Conservation (phyloP, 1,284 basidiomycete species). For the Boletus sp. region DNA sequence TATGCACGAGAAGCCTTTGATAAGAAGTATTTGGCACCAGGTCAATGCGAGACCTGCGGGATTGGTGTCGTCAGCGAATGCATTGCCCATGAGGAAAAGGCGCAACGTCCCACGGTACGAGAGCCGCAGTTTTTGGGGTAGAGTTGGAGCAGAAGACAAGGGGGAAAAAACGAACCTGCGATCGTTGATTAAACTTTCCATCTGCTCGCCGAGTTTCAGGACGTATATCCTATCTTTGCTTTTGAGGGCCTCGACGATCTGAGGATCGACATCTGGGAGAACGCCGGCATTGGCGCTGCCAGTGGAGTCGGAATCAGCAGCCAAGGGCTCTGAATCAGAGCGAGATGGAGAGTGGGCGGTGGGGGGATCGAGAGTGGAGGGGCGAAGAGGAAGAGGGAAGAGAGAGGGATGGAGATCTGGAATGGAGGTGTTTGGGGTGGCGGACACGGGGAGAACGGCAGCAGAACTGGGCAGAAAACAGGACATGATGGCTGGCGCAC, state of each 20-base stretch:
- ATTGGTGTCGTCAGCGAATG: slow-evolving; percentile 17
- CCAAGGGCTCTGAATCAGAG: slow-evolving; percentile 31
- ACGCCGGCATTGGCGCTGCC: slow-evolving; percentile 14
- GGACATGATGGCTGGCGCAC: slow-evolving; percentile 16
- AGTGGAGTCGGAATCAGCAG: slow-evolving; percentile 25
- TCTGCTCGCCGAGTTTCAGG: slow-evolving; percentile 74
- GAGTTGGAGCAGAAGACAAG: not conserved
- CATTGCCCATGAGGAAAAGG: slow-evolving; percentile 1
- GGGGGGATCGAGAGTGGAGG: slow-evolving; percentile 4
- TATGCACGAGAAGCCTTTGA: slow-evolving; percentile 76
- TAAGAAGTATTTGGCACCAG: slow-evolving; percentile 68
- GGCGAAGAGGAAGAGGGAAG: slow-evolving; percentile 6
- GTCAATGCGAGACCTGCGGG: slow-evolving; percentile 54
- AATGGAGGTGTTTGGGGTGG: slow-evolving; percentile 10
- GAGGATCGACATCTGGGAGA: slow-evolving; percentile 54
- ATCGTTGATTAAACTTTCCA: slow-evolving; percentile 73
- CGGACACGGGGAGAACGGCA: slow-evolving; percentile 8
- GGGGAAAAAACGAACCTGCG: slow-evolving; percentile 48
- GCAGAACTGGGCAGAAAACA: slow-evolving; percentile 9
- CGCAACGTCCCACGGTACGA: slow-evolving; percentile 4
- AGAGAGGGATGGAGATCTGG: slow-evolving; percentile 11
- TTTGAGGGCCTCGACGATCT: slow-evolving; percentile 75
- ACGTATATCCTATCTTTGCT: slow-evolving; percentile 84
- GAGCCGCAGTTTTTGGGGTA: not conserved
- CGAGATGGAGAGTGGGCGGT: slow-evolving; percentile 16